Base-by-base conservation (phyloP, 2,329 filamentous ascomycete species). In the Aureobasidium lini region DNA sequence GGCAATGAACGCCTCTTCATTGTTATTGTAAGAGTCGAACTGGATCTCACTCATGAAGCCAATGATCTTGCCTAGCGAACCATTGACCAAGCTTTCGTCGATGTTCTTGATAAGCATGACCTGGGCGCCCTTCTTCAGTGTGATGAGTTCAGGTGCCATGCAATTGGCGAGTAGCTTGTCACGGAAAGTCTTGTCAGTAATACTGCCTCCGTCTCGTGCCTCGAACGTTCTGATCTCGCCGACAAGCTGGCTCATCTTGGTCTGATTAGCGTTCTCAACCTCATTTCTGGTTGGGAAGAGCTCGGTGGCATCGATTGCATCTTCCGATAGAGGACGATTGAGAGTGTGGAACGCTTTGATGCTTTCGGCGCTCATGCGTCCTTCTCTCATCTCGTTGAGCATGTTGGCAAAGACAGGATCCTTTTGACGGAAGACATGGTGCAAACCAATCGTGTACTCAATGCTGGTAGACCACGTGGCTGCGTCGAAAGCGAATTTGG, bases 71-170 rank as follows among this genome's bases (percentile, higher is more conserved):
- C 94, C 94, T 9, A 99, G 79, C 0, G 93, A 95, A 4, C 94
- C 94, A 69, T 99, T 99, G 65, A 97, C 94, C 0, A 99, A 81
- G 0, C 84, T 86, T 40, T 96, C 90, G 69, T 99, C 94, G 75
- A 97, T 87, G 67, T 99, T 99, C 73, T 99, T 99, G 79, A 99
- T 96, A n/a, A 99, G 79, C 94, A 99, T 99, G 46, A 99, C 95
- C 70, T 99, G 95, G 0, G 94, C 90, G 9, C 91, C 90, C 63
- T 94, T 87, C 72, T 96, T 97, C 32, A 99, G 76, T 36, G 88
- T 84, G 18, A 99, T 83, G 0, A 75, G 70, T 66, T 87, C 87
- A 0, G 94, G 92, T 0, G 94, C 92, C 89, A 99, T 96, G 84
- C 95, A 95, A 69, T 93, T 96, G 6, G 82, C 74, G 6, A 99